Evolutionary conservation across 148 eudicot genomes (phyloP).

Genomic region (Persicaria tinctoria): DNA sequence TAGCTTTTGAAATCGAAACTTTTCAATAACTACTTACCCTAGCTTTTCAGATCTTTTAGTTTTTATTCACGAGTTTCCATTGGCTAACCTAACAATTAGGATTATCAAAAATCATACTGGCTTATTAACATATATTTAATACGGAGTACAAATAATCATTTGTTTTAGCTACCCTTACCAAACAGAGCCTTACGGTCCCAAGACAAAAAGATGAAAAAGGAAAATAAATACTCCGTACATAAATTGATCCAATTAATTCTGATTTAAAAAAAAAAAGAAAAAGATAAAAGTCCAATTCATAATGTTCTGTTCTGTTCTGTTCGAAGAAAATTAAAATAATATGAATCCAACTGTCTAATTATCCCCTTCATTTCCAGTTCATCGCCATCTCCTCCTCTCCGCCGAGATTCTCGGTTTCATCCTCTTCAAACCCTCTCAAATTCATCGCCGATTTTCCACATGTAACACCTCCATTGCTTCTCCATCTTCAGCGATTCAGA

Average conservation of each 20-base stretch:
- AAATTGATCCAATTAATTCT: not conserved
- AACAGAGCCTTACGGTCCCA: too few relatives aligned
- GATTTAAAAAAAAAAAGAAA: too few relatives aligned
- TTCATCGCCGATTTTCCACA: not conserved
- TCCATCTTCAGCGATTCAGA: not conserved
- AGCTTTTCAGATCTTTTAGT: too few relatives aligned
- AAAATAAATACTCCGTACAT: too few relatives aligned
- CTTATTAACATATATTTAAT: too few relatives aligned
- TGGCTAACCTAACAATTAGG: too few relatives aligned
- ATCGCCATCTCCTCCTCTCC: slow-evolving; percentile 6
- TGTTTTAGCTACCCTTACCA: too few relatives aligned
- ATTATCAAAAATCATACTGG: too few relatives aligned
- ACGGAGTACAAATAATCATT: too few relatives aligned
- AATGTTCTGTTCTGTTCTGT: slow-evolving; percentile 19
- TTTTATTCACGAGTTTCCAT: too few relatives aligned
- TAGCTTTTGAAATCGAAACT: too few relatives aligned
- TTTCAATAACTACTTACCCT: too few relatives aligned
- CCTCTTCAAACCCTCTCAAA: not conserved
- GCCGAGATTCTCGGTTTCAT: slow-evolving; percentile 26
- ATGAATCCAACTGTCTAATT: slow-evolving; percentile 24
- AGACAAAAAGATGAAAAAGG: not conserved
- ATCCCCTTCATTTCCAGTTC: not conserved
- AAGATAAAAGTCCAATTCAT: slow-evolving; percentile 18
- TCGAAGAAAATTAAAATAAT: not conserved
- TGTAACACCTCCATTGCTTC: not conserved